Evolutionary conservation across 2,329 filamentous ascomycete genomes (phyloP), one percentile per base, ranked within the genome.

Genomic region (Neurospora sp.): DNA sequence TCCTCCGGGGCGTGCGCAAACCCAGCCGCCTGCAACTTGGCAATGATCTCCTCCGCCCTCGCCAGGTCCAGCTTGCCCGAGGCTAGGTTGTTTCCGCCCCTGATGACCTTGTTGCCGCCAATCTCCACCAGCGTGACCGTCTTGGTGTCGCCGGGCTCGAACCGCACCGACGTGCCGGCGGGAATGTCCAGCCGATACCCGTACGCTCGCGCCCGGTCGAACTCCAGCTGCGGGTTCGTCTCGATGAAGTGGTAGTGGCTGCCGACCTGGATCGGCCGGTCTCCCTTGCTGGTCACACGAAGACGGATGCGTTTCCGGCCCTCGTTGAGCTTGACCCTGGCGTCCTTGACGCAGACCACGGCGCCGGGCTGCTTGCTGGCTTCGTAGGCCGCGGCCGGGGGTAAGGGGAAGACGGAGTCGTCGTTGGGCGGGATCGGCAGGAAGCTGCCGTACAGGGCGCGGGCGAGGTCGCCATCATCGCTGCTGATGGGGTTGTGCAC

Each of bases 181-280:
- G 95, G 85, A 70, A 98, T 96, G 77, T 98, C 94, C 15, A 98
- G 85, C 11, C 93, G 87, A 81, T 88, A 97, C 6, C 95, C 95
- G 77, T 96, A 96, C 0, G 93, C 88, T 74, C 88, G 88, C 67
- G 88, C 82, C 36, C 95, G 92, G 80, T 98, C 95, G 79, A 98
- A 98, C 72, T 92, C 88, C 68, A 98, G 86, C 79, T 92, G 88
- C 0, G 93, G 92, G 80, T 98, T 98, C n/a, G 90, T 91, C 82
- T 98, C 95, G 77, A 97, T 89, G 79, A 98, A 97, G 81, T 97
- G 95, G 79, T 97, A 98, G 81, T 98, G 95, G 39, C 93, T 97
- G 39, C 95, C 95, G 71, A 94, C 91, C 84, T 97, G 94, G 72
- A 97, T 91, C 1, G 95, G 95, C 39, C 95, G 85, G 80, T 98